Base-by-base conservation (phyloP, 1,139 yeast genomes). In the Candida tunisiensis region DNA sequence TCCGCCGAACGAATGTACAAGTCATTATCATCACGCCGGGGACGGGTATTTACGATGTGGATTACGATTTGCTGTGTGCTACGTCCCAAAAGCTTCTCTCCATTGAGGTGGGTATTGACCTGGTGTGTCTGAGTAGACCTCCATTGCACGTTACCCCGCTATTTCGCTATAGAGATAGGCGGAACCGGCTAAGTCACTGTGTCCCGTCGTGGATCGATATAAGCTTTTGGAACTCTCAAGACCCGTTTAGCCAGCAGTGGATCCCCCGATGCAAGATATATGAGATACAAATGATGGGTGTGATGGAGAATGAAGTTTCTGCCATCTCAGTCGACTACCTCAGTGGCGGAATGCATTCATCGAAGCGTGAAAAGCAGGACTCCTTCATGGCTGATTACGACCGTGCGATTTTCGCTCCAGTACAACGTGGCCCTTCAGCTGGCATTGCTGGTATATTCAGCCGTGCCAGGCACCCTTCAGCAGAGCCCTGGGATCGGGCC, bases 281-380 rank as follows among this genome's bases (percentile, higher is more conserved):
- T 47, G 96, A 85, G 41, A 55, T 91, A 14, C 98, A 88, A 48
- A 91, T 88, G 96, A 85, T 85, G 93, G 98, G 96, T 0, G 69
- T 85, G 5, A 82, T 85, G 75, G 96, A 85, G 40, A 80, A 78
- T 40, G 95, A 85, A 42, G 60, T 73, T 27, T 69, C 69, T 37
- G 67, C 73, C 6, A 65, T 74, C 19, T 62, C 70, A 10, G 65
- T 80, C 15, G 73, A 69, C 21, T 59, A 75, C 25, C 53, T 75
- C 29, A 3, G 10, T 23, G 16, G 30, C 30, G 3, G 15, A n/a
- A n/a, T n/a, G n/a, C n/a, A n/a, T n/a, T n/a, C n/a, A n/a, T n/a
- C n/a, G n/a, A n/a, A n/a, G n/a, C n/a, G n/a, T n/a, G n/a, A n/a
- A n/a, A n/a, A n/a, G n/a, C n/a, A n/a, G n/a, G n/a, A n/a, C n/a